Evolutionary conservation across 495 filamentous ascomycete species (phyloP), one percentile per base, ranked within the genome.

Genomic region (Ascobolus immersus): DNA sequence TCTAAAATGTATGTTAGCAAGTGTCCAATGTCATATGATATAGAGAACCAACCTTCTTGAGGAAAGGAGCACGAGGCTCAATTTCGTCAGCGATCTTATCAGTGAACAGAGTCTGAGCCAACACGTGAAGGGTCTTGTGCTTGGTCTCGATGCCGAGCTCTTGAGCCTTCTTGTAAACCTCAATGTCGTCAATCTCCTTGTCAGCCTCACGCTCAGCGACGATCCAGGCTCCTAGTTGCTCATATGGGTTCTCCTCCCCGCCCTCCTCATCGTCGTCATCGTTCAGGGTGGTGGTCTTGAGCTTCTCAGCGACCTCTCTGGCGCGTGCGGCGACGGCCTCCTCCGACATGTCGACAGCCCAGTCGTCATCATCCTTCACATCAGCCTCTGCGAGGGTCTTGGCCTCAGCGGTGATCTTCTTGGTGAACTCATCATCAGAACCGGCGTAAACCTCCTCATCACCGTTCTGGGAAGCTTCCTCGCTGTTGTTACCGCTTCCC

Each of bases 91-190:
- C 60, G 39, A 96, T 86, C 48, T 73, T 72, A 38, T 90, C 71
- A 48, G 91, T 73, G 50, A 96, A 96, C 44, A 96, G 61, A 44
- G 78, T 81, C 61, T 90, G 79, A 25, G 81, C 78, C 36, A 96
- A 69, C 20, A 96, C 86, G 28, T 79, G 66, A 28, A 90, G 58
- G 32, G 89, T 92, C 58, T 72, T 78, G 62, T 92, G 78, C 69
- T 94, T 96, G 56, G 53, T 55, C 54, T 92, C 84, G 41, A 96
- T 89, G 48, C 86, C 82, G 32, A 92, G 65, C 44, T 93, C 84
- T 59, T 84, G 78, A 28, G 86, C 86, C 61, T 94, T 93, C 58
- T 79, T 57, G 51, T 91, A 93, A 54, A 96, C 76, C 18, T 82
- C 76, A 34, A 92, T 64, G 51, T 86, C 76, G 46, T 71, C 67